A percentile compares a stretch with the other conserved stretches of the same genome.
These are phyloP conservation scores for Trichoderma oligosporum DNA, from an alignment of 2,329 filamentous ascomycete genomes.

Conservation along the genomic window DNA sequence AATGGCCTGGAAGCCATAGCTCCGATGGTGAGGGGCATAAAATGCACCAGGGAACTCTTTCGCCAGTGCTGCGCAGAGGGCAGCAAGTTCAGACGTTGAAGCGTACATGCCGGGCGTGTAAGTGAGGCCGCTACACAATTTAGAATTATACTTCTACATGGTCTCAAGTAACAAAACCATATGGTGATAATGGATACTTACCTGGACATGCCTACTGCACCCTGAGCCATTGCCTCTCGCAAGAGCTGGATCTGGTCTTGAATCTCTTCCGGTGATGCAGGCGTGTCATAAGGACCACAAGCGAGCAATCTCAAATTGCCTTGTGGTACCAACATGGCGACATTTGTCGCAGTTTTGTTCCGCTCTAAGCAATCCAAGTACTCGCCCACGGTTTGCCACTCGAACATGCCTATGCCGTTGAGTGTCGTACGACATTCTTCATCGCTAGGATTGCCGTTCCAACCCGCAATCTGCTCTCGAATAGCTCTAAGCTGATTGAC, in stretches of 20 bases:
- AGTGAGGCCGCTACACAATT: constrained; percentile 23
- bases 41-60: constrained; percentile 25
- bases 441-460: constrained; percentile 27
- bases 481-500: constrained; percentile 22
- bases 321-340: constrained; percentile 26
- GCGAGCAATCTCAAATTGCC: constrained; percentile 26
- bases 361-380: constrained; percentile 25
- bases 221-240: constrained; percentile 24
- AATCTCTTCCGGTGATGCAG: constrained; percentile 21
- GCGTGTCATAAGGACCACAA: constrained; percentile 25
- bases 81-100: constrained; percentile 25
- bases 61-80: constrained; percentile 24
- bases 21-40: constrained; percentile 28
- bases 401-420: constrained; percentile 22
- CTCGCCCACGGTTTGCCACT: constrained; percentile 26
- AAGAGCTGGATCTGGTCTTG: constrained; percentile 24
- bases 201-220: constrained; percentile 28
- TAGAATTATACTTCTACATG: background rate
- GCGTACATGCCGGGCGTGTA: constrained; percentile 29
- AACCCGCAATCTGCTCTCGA: constrained; percentile 26
- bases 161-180: background rate
- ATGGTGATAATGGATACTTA: background rate
- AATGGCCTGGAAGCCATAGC: constrained; percentile 25
- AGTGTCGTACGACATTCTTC: constrained; percentile 23
- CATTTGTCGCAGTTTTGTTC: constrained; percentile 26